Percentiles rank a stretch among this genome's conserved stretches.
Evolutionary conservation across 1,139 yeast genomes (phyloP).

Genomic region (Scheffersomyces illinoinensis): DNA sequence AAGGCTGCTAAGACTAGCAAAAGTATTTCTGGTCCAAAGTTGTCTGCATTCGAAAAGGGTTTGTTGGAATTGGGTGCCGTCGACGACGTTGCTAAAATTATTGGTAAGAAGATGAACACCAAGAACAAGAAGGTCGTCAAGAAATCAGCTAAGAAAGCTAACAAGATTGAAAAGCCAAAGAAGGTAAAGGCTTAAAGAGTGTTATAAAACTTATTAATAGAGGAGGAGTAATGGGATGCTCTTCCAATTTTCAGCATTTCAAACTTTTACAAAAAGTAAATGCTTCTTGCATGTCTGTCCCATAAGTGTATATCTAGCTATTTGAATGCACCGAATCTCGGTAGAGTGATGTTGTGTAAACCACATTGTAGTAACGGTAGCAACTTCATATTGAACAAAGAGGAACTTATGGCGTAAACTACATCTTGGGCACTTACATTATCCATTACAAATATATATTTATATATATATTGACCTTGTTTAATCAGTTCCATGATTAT

Average conservation of each 20-base stretch:
- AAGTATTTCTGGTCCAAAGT: slow-evolving; percentile 28
- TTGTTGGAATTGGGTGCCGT: slow-evolving; percentile 79
- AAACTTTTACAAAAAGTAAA: background rate
- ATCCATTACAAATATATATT: too few relatives aligned
- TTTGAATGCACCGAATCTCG: background rate
- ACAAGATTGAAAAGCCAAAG: slow-evolving; percentile 13
- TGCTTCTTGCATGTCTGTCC: background rate
- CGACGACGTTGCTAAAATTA: slow-evolving; percentile 56
- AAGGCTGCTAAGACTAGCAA: slow-evolving; percentile 29
- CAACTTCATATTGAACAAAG: background rate
- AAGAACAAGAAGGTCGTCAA: slow-evolving; percentile 11
- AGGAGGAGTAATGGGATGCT: background rate
- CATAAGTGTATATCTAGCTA: background rate
- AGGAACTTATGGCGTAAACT: background rate
- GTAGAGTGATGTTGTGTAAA: background rate
- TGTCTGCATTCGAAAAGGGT: slow-evolving; percentile 70
- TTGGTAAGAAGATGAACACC: slow-evolving; percentile 40
- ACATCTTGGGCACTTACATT: too few relatives aligned
- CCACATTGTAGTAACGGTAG: background rate
- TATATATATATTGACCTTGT: background rate
- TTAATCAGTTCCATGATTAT: background rate
- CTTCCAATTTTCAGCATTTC: background rate
- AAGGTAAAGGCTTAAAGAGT: slow-evolving; percentile 11
- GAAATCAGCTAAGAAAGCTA: slow-evolving; percentile 6
- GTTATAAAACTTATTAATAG: background rate